Percentiles rank a stretch among this genome's conserved stretches.
phyloP scores from a whole-genome alignment of 257 asterid genomes.

The Nicotiana otophora region DNA sequence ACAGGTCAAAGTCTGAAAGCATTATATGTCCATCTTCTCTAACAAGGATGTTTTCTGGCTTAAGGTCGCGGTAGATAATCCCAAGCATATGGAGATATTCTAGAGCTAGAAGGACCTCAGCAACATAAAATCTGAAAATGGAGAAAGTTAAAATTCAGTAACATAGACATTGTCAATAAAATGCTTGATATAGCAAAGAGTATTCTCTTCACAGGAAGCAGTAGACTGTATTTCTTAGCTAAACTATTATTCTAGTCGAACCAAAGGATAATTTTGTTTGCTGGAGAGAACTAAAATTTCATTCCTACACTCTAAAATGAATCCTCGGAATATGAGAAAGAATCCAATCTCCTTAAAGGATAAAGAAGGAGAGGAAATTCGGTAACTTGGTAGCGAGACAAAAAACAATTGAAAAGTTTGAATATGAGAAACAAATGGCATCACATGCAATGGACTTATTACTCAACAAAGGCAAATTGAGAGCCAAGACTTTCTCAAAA shows the following conservation, averaged over 20 bases:
- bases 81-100: conserved; percentile 39
- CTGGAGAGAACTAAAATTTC: not conserved
- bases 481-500: not conserved
- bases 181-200: not conserved
- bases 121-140: conserved; percentile 29
- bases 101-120: conserved; percentile 33
- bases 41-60: conserved; percentile 35
- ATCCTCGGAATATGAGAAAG: not conserved
- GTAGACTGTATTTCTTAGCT: not conserved
- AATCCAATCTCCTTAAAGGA: not conserved
- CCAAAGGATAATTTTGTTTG: not conserved
- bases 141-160: not conserved
- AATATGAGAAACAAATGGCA: not conserved
- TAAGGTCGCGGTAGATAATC: conserved; percentile 34
- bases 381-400: not conserved
- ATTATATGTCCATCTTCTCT: conserved; percentile 39
- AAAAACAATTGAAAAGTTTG: not conserved
- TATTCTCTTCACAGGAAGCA: not conserved
- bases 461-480: not conserved
- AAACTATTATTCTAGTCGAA: not conserved
- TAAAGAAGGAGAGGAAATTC: not conserved
- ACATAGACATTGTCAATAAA: not conserved
- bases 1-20: conserved; percentile 36
- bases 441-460: not conserved
- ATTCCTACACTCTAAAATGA: not conserved